Percentiles rank a stretch among this genome's conserved stretches.
Conservation (phyloP, 2,329 filamentous ascomycete genomes). For the Xylaria sp. region DNA sequence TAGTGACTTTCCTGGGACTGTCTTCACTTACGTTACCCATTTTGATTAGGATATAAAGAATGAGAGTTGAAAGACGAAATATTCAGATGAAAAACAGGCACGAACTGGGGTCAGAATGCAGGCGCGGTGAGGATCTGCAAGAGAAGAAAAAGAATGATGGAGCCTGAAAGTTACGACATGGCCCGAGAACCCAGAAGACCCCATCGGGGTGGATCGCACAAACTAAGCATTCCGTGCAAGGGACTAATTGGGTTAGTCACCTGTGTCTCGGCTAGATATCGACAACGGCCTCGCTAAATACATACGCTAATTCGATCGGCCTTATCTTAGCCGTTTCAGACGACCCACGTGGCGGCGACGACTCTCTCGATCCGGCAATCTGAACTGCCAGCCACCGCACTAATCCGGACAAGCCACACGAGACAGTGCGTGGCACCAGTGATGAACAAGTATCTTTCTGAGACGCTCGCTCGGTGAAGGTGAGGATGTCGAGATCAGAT, state of each 20-base stretch:
- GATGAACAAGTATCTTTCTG: no score
- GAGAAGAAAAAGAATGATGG: slow-evolving; percentile 16
- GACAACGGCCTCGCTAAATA: neutral
- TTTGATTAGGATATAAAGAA: slow-evolving; percentile 4
- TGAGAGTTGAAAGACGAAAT: neutral
- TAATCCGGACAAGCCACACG: neutral
- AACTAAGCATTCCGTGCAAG: neutral
- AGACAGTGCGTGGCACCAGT: neutral
- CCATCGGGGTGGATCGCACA: neutral
- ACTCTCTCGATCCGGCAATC: neutral
- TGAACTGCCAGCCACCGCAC: neutral
- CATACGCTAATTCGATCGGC: neutral
- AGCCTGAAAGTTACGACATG: neutral
- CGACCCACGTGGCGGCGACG: neutral
- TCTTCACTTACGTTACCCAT: slow-evolving; percentile 21
- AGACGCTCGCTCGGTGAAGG: no score
- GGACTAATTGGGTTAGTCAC: neutral
- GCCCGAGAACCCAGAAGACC: neutral
- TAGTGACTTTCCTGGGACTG: neutral
- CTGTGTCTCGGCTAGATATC: neutral
- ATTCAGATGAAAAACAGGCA: neutral
- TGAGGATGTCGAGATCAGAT: neutral
- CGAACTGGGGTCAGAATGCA: neutral
- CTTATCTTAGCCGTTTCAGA: neutral
- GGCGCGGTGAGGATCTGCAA: slow-evolving; percentile 11